phyloP scores from a whole-genome alignment of 2,329 filamentous ascomycete genomes.

The Xenoacremonium recifei region DNA sequence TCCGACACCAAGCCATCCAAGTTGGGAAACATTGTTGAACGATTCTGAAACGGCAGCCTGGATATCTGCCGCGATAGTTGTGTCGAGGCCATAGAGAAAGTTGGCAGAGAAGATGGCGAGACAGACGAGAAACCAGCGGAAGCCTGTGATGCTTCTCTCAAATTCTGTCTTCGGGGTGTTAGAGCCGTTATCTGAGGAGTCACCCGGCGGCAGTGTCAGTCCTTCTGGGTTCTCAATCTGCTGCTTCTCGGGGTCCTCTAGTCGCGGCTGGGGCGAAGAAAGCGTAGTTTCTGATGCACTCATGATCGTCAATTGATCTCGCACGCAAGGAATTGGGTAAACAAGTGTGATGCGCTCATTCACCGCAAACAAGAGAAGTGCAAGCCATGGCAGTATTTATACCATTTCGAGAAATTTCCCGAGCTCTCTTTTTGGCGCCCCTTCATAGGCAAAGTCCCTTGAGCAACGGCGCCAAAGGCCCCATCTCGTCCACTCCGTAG shows the following conservation, averaged over 20 bases:
- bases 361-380: too few relatives aligned
- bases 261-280: too few relatives aligned
- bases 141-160: conserved; percentile 11
- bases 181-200: background rate
- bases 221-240: background rate
- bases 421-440: too few relatives aligned
- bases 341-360: too few relatives aligned
- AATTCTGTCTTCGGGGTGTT: conserved; percentile 4
- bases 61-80: conserved; percentile 16
- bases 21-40: conserved; percentile 17
- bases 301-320: too few relatives aligned
- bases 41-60: conserved; percentile 14
- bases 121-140: conserved; percentile 19
- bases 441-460: too few relatives aligned
- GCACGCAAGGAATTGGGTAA: too few relatives aligned
- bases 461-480: too few relatives aligned
- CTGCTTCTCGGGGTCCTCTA: conserved; percentile 5
- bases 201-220: background rate
- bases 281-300: too few relatives aligned
- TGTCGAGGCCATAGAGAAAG: conserved; percentile 21
- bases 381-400: too few relatives aligned
- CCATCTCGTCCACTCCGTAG: too few relatives aligned
- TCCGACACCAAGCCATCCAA: conserved; percentile 18
- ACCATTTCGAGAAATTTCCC: too few relatives aligned
- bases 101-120: conserved; percentile 16